A percentile compares a stretch with the other conserved stretches of the same genome.
Evolutionary conservation across 768 basidiomycete species (phyloP).

Genomic region (Pulveroboletus sp.): DNA sequence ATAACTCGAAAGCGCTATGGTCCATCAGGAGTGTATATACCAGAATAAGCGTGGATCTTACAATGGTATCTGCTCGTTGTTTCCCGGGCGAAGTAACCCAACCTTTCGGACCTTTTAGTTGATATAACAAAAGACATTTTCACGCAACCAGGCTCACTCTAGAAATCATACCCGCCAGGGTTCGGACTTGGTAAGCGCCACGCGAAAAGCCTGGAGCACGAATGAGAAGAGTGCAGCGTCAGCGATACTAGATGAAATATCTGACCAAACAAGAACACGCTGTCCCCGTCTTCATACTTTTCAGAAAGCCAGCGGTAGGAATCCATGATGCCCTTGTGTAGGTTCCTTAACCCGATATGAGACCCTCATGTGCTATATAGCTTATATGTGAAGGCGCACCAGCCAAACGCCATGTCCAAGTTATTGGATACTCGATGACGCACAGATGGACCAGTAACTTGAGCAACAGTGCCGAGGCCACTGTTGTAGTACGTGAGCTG

Average conservation of each 20-base stretch:
- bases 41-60: conserved; percentile 7
- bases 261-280: background rate
- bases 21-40: background rate
- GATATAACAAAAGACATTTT: background rate
- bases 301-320: conserved; percentile 43
- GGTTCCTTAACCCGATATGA: background rate
- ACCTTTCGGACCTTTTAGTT: conserved; percentile 16
- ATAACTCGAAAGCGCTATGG: conserved; percentile 38
- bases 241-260: background rate
- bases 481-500: conserved; percentile 42
- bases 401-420: conserved; percentile 35
- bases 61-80: conserved; percentile 41
- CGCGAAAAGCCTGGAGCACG: conserved; percentile 39
- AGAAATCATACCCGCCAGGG: conserved; percentile 36
- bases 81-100: conserved; percentile 38
- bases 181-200: conserved; percentile 44
- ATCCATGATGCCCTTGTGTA: conserved; percentile 28
- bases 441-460: conserved; percentile 16
- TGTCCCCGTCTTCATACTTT: conserved; percentile 14
- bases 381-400: conserved; percentile 21
- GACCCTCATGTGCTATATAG: background rate
- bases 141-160: conserved; percentile 21
- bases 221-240: background rate
- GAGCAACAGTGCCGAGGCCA: conserved; percentile 37
- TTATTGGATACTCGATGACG: conserved; percentile 20